Conservation (phyloP, 2,329 filamentous ascomycete genomes). For the Lasiodiplodia theobromae region DNA sequence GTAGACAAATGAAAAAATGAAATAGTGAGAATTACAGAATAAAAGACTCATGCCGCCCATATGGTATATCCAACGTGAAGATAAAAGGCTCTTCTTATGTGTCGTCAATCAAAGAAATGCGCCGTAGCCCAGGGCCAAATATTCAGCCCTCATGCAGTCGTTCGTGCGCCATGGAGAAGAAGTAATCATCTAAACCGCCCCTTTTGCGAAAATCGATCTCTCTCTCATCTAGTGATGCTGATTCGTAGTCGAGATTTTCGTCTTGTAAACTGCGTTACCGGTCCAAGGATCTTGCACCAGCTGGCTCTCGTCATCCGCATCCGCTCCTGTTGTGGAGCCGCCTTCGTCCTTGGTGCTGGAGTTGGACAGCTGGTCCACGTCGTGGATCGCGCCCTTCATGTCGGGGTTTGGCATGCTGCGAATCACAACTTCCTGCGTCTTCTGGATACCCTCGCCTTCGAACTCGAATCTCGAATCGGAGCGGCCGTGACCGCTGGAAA, state of each 20-base stretch:
- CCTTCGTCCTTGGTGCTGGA: conserved; percentile 26
- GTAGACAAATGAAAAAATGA: neutral
- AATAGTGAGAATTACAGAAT: neutral
- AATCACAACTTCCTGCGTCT: conserved; percentile 22
- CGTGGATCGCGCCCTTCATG: conserved; percentile 9
- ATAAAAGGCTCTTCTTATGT: neutral
- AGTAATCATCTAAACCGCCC: neutral
- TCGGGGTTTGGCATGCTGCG: conserved; percentile 18
- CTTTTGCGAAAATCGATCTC: neutral
- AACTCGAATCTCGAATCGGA: conserved; percentile 22
- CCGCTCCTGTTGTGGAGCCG: conserved; percentile 1
- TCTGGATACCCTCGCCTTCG: conserved; percentile 23
- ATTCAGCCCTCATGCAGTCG: conserved; percentile 12
- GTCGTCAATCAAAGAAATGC: conserved; percentile 19
- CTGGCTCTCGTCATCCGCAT: conserved; percentile 21
- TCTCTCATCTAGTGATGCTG: neutral
- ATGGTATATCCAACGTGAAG: conserved; percentile 17
- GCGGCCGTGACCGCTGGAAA: conserved; percentile 13
- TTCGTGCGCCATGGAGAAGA: conserved; percentile 8
- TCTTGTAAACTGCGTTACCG: neutral
- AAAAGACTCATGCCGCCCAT: conserved; percentile 4
- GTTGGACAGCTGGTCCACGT: conserved; percentile 13
- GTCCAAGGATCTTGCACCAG: conserved; percentile 10
- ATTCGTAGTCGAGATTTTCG: neutral
- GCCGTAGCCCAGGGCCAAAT: neutral